Percentiles rank a stretch among this genome's conserved stretches.
Conservation (phyloP, 805 yeast genomes). For the Suhomyces kilbournensis region DNA sequence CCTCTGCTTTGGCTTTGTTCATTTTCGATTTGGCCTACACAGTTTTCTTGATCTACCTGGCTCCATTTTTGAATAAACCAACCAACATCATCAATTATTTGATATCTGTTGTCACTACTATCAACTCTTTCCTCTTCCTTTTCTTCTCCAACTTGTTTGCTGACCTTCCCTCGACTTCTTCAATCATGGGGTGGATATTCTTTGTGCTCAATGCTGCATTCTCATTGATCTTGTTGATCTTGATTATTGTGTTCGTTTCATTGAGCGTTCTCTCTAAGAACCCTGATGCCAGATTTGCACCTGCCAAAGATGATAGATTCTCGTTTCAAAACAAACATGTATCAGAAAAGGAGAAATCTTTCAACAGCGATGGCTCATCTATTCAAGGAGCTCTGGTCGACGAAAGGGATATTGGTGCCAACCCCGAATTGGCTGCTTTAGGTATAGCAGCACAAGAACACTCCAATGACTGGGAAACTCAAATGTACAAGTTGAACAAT, state of each 20-base stretch:
- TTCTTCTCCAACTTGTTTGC: slow-evolving; percentile 84
- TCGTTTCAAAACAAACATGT: slow-evolving; percentile 62
- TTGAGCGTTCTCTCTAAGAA: slow-evolving; percentile 70
- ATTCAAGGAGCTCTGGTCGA: neutral
- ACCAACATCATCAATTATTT: slow-evolving; percentile 75
- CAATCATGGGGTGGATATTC: slow-evolving; percentile 90
- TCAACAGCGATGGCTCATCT: neutral
- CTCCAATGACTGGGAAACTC: slow-evolving; percentile 68
- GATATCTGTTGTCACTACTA: slow-evolving; percentile 65
- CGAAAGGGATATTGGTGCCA: slow-evolving; percentile 6
- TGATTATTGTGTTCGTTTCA: slow-evolving; percentile 65
- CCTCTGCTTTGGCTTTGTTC: slow-evolving; percentile 76
- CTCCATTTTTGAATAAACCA: slow-evolving; percentile 79
- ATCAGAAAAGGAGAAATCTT: neutral
- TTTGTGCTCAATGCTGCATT: slow-evolving; percentile 88
- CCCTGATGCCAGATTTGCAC: slow-evolving; percentile 85
- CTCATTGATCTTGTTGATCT: slow-evolving; percentile 66
- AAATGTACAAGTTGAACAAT: slow-evolving; percentile 51
- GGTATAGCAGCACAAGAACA: slow-evolving; percentile 85
- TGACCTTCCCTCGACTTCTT: slow-evolving; percentile 73
- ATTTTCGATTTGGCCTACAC: slow-evolving; percentile 72
- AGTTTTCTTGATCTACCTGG: slow-evolving; percentile 55
- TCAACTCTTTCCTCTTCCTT: slow-evolving; percentile 80
- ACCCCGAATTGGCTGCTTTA: slow-evolving; percentile 47
- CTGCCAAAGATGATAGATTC: slow-evolving; percentile 88